Evolutionary conservation across 805 yeast genomes (phyloP).

Genomic region (Pichia exigua): DNA sequence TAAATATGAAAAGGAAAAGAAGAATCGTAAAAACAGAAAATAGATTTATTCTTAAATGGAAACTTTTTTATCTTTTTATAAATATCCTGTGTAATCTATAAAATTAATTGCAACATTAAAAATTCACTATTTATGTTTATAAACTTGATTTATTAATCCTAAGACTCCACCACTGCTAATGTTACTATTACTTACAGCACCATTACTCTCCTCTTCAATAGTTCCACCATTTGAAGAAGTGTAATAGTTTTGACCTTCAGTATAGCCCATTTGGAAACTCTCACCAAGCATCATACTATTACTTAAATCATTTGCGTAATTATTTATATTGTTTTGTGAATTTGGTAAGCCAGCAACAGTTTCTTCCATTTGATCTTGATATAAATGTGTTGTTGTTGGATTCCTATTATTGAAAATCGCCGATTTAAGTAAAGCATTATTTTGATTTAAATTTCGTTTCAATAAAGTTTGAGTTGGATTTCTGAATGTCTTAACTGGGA

Average conservation of each 20-base stretch:
- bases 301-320: constrained; percentile 19
- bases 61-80: neutral
- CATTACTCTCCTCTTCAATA: constrained; percentile 18
- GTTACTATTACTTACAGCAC: constrained; percentile 7
- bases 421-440: constrained; percentile 15
- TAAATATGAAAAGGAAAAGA: constrained; percentile 81
- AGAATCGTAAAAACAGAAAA: constrained; percentile 39
- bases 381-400: neutral
- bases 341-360: constrained; percentile 25
- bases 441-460: constrained; percentile 2
- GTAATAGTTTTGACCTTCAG: constrained; percentile 8
- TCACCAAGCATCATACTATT: constrained; percentile 35
- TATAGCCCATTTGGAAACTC: constrained; percentile 33
- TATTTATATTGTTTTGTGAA: constrained; percentile 13
- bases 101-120: neutral
- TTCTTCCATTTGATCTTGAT: constrained; percentile 17
- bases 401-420: constrained; percentile 19
- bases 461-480: neutral
- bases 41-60: neutral
- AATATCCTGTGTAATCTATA: neutral
- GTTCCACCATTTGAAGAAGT: constrained; percentile 13
- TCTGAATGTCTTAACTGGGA: neutral
- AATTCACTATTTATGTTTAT: constrained; percentile 34
- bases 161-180: constrained; percentile 15
- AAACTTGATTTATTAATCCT: constrained; percentile 75